These are phyloP conservation scores for Podospora comata DNA, from an alignment of 495 filamentous ascomycete genomes.

Conservation along the genomic window DNA sequence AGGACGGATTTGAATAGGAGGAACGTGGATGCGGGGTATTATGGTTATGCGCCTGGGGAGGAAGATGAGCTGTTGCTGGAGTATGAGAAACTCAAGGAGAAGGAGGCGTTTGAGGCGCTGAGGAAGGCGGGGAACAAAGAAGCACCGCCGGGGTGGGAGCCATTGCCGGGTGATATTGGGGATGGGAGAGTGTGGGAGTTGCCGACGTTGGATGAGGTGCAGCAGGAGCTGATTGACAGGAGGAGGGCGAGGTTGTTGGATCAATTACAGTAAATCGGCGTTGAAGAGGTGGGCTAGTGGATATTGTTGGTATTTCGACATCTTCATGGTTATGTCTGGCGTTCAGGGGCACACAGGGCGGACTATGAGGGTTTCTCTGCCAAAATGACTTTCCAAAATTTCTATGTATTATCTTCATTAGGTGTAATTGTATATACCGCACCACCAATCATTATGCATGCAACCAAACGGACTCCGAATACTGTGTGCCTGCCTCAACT, in stretches of 20 bases:
- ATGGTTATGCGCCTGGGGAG: slow-evolving; percentile 91
- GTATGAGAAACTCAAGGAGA: slow-evolving; percentile 82
- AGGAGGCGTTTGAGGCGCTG: slow-evolving; percentile 69
- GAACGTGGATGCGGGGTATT: slow-evolving; percentile 91
- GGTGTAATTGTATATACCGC: background rate
- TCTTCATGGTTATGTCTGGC: slow-evolving; percentile 27
- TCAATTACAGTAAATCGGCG: slow-evolving; percentile 29
- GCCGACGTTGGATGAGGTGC: slow-evolving; percentile 83
- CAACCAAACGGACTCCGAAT: background rate
- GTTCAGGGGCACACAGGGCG: slow-evolving; percentile 18
- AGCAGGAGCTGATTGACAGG: slow-evolving; percentile 86
- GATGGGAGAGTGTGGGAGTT: slow-evolving; percentile 83
- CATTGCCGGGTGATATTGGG: slow-evolving; percentile 80
- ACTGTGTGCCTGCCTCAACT: background rate
- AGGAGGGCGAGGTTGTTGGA: slow-evolving; percentile 78
- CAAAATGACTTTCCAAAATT: background rate
- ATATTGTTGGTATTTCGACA: slow-evolving; percentile 14
- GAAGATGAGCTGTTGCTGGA: slow-evolving; percentile 81
- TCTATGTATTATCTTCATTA: background rate
- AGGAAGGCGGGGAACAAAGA: slow-evolving; percentile 28
- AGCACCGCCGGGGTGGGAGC: slow-evolving; percentile 68
- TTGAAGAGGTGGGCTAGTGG: background rate
- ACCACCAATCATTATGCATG: background rate
- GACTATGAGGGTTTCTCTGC: background rate
- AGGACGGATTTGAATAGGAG: slow-evolving; percentile 63